Conservation (phyloP, 768 basidiomycete genomes). For the Tricholoma matsutake region DNA sequence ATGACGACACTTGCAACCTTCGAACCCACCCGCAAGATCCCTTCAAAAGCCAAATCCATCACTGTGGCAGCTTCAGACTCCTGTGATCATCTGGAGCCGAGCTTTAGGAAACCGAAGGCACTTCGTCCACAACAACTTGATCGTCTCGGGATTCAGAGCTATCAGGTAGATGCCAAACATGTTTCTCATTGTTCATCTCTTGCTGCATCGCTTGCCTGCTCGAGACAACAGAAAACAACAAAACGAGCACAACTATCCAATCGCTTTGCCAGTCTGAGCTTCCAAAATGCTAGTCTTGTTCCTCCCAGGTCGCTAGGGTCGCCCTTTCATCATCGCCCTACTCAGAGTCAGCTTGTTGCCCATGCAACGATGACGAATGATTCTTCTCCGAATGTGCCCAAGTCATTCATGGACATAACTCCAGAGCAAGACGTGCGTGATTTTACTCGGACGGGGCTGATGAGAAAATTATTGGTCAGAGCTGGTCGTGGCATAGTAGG, state of each 20-base stretch:
- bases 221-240: constrained; percentile 15
- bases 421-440: constrained; percentile 20
- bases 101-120: constrained; percentile 29
- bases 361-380: background rate
- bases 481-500: constrained; percentile 16
- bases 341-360: constrained; percentile 4
- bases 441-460: background rate
- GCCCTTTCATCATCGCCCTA: constrained; percentile 13
- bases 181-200: constrained; percentile 3
- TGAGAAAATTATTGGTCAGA: constrained; percentile 17
- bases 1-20: background rate
- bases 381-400: constrained; percentile 10
- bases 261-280: background rate
- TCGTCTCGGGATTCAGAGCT: background rate
- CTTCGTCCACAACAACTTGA: constrained; percentile 22
- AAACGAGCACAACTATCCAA: constrained; percentile 6
- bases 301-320: background rate
- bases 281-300: background rate
- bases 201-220: constrained; percentile 16
- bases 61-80: constrained; percentile 23
- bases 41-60: constrained; percentile 2
- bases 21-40: background rate
- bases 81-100: constrained; percentile 29
- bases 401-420: constrained; percentile 39
- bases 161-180: background rate